phyloP scores from a whole-genome alignment of 208 protist species.

The Trichomonas vaginalis region DNA sequence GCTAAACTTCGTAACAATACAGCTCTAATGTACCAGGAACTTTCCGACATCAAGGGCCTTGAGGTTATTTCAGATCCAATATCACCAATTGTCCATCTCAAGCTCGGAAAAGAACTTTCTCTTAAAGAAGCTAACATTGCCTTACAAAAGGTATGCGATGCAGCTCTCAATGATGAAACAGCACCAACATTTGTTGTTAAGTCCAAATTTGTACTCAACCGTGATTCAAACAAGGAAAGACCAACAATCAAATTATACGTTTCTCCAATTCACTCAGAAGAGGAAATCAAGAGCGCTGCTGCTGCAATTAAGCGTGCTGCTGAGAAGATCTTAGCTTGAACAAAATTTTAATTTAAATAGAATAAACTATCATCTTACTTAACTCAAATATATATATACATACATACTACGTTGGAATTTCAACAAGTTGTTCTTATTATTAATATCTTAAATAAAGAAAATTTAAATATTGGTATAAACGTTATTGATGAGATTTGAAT shows the following conservation, averaged over 20 bases:
- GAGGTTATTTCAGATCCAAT: background rate
- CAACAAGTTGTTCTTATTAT: too few species aligned
- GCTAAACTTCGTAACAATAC: background rate
- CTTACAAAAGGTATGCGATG: background rate
- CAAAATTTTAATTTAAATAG: too few species aligned
- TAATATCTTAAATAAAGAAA: too few species aligned
- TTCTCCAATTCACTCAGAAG: background rate
- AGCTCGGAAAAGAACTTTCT: background rate
- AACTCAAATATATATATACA: too few species aligned
- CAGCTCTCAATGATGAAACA: background rate
- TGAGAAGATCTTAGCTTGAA: too few species aligned
- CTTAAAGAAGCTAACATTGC: background rate
- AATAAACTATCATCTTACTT: too few species aligned
- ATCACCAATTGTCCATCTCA: constrained; percentile 8
- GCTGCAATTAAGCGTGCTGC: background rate
- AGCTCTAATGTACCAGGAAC: background rate
- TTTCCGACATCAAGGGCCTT: background rate
- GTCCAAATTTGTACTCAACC: background rate
- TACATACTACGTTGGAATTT: too few species aligned
- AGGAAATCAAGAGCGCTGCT: background rate
- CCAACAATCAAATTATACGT: background rate
- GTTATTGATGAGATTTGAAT: too few species aligned
- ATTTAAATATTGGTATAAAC: too few species aligned
- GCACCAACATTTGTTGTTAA: background rate
- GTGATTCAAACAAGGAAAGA: background rate